phyloP scores from a whole-genome alignment of 1,284 basidiomycete genomes.

The Rhodotorula sp. region DNA sequence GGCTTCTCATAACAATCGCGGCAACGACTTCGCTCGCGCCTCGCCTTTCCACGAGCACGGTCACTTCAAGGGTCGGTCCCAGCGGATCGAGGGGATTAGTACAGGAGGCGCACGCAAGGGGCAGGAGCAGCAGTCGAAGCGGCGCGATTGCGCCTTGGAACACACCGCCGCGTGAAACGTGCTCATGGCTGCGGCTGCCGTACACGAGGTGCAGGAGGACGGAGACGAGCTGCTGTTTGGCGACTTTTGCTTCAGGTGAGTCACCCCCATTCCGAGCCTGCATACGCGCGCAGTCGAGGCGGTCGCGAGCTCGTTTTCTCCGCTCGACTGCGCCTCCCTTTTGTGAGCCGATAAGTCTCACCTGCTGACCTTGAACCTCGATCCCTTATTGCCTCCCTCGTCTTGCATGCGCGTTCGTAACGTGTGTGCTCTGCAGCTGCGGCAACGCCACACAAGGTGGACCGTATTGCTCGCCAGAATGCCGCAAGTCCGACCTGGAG shows the following conservation, averaged over 20 bases:
- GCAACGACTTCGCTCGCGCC: too few species aligned
- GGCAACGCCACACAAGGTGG: conserved; percentile 27
- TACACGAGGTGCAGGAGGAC: background rate
- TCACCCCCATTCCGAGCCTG: background rate
- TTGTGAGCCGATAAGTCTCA: too few species aligned
- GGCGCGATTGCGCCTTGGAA: background rate
- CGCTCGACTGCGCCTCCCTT: too few species aligned
- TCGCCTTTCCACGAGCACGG: too few species aligned
- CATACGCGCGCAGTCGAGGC: background rate
- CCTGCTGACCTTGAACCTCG: too few species aligned
- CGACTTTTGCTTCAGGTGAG: conserved; percentile 39
- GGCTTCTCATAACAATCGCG: too few species aligned
- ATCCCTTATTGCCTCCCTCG: background rate
- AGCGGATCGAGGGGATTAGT: background rate
- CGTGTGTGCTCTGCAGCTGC: conserved; percentile 5
- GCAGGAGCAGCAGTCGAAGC: background rate
- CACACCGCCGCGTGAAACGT: background rate
- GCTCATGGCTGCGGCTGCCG: background rate
- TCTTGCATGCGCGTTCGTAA: background rate
- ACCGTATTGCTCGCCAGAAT: conserved; percentile 34
- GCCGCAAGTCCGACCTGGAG: conserved; percentile 25
- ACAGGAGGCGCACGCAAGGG: background rate
- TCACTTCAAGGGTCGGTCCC: too few species aligned
- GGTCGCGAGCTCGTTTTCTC: too few species aligned
- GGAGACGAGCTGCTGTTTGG: conserved; percentile 35